Conservation (phyloP, 192 early-diverging fungal genomes). For the Coemansia sp. region DNA sequence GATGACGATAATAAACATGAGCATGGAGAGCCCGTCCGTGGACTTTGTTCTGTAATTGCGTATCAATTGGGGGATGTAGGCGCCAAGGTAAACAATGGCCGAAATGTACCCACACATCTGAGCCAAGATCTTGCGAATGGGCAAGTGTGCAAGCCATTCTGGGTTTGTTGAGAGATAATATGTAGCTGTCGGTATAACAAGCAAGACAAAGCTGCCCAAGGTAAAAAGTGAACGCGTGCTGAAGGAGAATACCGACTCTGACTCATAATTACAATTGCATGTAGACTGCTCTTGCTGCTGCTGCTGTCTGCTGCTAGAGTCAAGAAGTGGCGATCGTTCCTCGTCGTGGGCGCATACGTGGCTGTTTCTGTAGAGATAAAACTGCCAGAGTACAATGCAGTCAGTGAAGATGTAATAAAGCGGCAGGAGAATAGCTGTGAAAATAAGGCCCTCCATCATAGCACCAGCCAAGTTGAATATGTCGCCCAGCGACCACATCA, state of each 20-base stretch:
- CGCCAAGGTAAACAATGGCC: slow-evolving; percentile 68
- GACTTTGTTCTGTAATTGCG: slow-evolving; percentile 68
- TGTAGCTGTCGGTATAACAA: neutral
- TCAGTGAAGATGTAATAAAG: slow-evolving; percentile 75
- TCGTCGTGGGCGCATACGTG: slow-evolving; percentile 7
- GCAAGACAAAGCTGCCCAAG: neutral
- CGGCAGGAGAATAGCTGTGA: slow-evolving; percentile 69
- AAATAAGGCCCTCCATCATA: slow-evolving; percentile 64
- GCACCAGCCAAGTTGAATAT: slow-evolving; percentile 71
- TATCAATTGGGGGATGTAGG: slow-evolving; percentile 78
- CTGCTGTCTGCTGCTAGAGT: neutral
- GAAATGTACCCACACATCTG: slow-evolving; percentile 75
- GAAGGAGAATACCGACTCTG: neutral
- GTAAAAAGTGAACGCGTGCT: neutral
- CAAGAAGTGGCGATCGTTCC: slow-evolving; percentile 7
- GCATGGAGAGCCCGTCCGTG: slow-evolving; percentile 74
- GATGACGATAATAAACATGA: slow-evolving; percentile 77
- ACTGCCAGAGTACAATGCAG: slow-evolving; percentile 66
- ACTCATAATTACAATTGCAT: neutral
- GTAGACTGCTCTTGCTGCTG: neutral
- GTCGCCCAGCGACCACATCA: slow-evolving; percentile 81
- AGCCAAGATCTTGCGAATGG: slow-evolving; percentile 42
- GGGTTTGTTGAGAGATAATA: slow-evolving; percentile 2
- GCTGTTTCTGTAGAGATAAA: slow-evolving; percentile 59
- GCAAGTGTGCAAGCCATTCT: slow-evolving; percentile 22